phyloP scores from a whole-genome alignment of 495 filamentous ascomycete species.

The Extremus antarcticus region DNA sequence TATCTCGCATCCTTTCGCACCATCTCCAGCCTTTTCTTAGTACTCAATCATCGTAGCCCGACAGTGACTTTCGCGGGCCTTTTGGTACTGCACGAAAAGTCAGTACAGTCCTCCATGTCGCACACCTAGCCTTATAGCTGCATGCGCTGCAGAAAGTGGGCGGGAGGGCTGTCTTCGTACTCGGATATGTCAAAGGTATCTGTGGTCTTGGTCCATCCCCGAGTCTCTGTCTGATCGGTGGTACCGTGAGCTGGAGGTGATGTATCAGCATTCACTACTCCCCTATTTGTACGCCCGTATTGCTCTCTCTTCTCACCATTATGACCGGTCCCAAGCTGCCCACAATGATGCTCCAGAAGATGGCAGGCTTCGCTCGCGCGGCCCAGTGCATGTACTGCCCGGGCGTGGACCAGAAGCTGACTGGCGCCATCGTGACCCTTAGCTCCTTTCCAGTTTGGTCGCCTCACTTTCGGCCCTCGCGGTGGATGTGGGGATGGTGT shows the following conservation, averaged over 20 bases:
- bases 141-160: background rate
- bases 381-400: conserved; percentile 79
- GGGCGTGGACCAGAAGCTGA: conserved; percentile 73
- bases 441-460: background rate
- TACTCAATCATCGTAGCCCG: conserved; percentile 66
- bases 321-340: conserved; percentile 60
- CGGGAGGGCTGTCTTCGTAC: conserved; percentile 42
- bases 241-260: conserved; percentile 35
- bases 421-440: conserved; percentile 28
- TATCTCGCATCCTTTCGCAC: too few relatives aligned
- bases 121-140: background rate
- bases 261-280: background rate
- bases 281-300: background rate
- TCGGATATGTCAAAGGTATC: conserved; percentile 82
- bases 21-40: too few relatives aligned
- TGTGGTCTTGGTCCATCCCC: conserved; percentile 59
- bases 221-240: conserved; percentile 55
- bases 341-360: conserved; percentile 72
- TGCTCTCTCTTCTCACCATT: conserved; percentile 31
- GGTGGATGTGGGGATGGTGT: background rate
- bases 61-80: conserved; percentile 57
- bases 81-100: conserved; percentile 51
- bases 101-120: background rate
- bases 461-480: background rate
- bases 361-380: conserved; percentile 71